Percentiles rank a stretch among this genome's conserved stretches.
These are phyloP conservation scores for Paramyrothecium sp. DNA, from an alignment of 2,329 filamentous ascomycete species.

Conservation along the genomic window DNA sequence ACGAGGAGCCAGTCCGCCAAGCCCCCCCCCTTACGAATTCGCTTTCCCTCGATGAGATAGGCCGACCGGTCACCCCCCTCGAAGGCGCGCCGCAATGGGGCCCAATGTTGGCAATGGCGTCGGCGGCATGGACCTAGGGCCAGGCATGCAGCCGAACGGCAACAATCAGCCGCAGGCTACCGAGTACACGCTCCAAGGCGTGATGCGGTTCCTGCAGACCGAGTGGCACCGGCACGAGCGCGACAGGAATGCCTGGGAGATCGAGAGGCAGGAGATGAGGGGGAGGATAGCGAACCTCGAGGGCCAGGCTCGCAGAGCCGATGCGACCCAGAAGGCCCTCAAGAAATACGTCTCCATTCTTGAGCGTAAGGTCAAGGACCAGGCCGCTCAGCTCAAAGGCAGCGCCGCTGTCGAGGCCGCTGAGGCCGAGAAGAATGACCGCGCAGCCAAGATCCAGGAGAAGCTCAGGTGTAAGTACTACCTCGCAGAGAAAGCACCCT, in stretches of 20 bases:
- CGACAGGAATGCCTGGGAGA: slow-evolving; percentile 97
- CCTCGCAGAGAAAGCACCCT: slow-evolving; percentile 6
- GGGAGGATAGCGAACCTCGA: slow-evolving; percentile 93
- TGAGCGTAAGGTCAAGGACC: slow-evolving; percentile 82
- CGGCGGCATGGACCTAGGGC: slow-evolving; percentile 43
- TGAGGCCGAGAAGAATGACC: slow-evolving; percentile 48
- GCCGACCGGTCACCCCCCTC: slow-evolving; percentile 23
- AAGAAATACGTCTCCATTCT: slow-evolving; percentile 89
- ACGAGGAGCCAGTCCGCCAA: not conserved
- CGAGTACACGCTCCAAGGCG: slow-evolving; percentile 67
- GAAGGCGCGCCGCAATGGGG: slow-evolving; percentile 37
- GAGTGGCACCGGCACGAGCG: slow-evolving; percentile 99
- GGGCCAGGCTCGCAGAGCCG: slow-evolving; percentile 81
- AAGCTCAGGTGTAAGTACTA: slow-evolving; percentile 48
- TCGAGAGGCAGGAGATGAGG: slow-evolving; percentile 99
- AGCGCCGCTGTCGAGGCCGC: slow-evolving; percentile 31
- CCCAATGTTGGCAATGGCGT: slow-evolving; percentile 44
- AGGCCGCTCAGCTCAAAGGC: slow-evolving; percentile 68
- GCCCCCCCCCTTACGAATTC: not conserved
- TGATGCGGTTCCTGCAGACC: slow-evolving; percentile 98
- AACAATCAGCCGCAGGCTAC: slow-evolving; percentile 56
- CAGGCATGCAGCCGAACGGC: slow-evolving; percentile 43
- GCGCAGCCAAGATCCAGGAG: slow-evolving; percentile 53
- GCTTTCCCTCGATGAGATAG: slow-evolving; percentile 34
- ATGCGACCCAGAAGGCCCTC: slow-evolving; percentile 83